Percentiles rank a stretch among this genome's conserved stretches.
Evolutionary conservation across 1,139 yeast genomes (phyloP).

Genomic region (Kodamaea derodonti): DNA sequence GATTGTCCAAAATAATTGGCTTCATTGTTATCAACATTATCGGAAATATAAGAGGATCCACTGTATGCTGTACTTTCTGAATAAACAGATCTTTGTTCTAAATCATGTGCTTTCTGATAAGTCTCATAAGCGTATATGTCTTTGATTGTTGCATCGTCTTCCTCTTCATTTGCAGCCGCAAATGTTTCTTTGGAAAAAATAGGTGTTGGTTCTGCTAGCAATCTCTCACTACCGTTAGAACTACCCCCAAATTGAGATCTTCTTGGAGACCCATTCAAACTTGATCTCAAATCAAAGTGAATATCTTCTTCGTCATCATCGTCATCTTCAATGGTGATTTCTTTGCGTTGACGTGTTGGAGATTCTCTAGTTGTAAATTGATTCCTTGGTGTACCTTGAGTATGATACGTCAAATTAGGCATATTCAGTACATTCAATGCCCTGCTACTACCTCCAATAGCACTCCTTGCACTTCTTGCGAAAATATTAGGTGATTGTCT

Average conservation of each 20-base stretch:
- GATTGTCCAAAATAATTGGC: constrained; percentile 43
- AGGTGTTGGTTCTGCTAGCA: constrained; percentile 62
- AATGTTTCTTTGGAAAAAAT: constrained; percentile 60
- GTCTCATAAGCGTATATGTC: constrained; percentile 33
- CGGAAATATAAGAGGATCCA: constrained; percentile 27
- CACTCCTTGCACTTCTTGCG: constrained; percentile 43
- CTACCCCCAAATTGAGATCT: constrained; percentile 27
- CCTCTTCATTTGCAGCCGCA: constrained; percentile 53
- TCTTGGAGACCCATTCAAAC: constrained; percentile 30
- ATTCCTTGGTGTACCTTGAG: constrained; percentile 42
- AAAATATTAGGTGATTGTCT: constrained; percentile 46
- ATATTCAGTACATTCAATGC: constrained; percentile 21
- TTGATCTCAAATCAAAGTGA: constrained; percentile 11
- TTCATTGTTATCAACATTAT: constrained; percentile 14
- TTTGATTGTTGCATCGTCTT: constrained; percentile 12
- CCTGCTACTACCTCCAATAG: background rate
- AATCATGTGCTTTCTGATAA: constrained; percentile 35
- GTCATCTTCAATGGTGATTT: constrained; percentile 44
- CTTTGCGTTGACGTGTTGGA: constrained; percentile 54
- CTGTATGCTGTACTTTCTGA: constrained; percentile 40
- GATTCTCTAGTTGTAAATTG: constrained; percentile 62
- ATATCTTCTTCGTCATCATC: constrained; percentile 26
- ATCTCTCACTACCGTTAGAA: constrained; percentile 43
- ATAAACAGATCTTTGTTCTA: constrained; percentile 31
- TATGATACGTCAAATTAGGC: constrained; percentile 22